phyloP scores from a whole-genome alignment of 23 red algal genomes.

The Gracilaria gracilis region DNA sequence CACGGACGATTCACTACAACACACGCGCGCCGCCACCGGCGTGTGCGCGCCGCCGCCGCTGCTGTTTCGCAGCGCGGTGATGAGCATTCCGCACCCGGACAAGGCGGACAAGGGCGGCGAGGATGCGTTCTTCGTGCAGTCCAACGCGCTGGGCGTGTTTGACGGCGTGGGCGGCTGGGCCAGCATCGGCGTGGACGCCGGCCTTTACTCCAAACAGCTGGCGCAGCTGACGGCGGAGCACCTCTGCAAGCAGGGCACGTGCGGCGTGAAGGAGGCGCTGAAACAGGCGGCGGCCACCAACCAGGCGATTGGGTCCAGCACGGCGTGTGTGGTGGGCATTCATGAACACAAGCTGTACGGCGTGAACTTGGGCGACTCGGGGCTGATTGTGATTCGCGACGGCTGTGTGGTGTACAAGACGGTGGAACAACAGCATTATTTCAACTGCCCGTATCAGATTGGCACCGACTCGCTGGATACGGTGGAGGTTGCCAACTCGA shows the following conservation, averaged over 20 bases:
- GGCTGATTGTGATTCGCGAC: constrained; percentile 77
- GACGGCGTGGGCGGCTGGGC: constrained; percentile 93
- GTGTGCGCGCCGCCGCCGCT: background rate
- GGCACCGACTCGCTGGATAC: constrained; percentile 62
- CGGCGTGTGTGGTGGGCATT: constrained; percentile 75
- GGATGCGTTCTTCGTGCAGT: constrained; percentile 91
- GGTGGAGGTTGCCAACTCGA: constrained; percentile 14
- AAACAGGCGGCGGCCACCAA: constrained; percentile 41
- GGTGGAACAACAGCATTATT: constrained; percentile 87
- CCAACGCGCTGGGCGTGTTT: constrained; percentile 90
- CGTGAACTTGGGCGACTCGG: constrained; percentile 85
- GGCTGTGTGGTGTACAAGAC: constrained; percentile 71
- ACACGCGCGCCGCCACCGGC: background rate
- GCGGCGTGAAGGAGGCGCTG: constrained; percentile 54
- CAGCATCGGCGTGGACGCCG: constrained; percentile 79
- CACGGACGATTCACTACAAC: constrained; percentile 18
- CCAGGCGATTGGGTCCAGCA: constrained; percentile 65
- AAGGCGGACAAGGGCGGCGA: constrained; percentile 80
- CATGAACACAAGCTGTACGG: constrained; percentile 53
- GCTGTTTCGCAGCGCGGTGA: constrained; percentile 24
- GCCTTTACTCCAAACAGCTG: constrained; percentile 85
- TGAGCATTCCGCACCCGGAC: constrained; percentile 60
- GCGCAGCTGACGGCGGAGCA: constrained; percentile 51
- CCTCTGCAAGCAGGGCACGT: constrained; percentile 32
- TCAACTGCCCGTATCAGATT: constrained; percentile 94